Conservation (phyloP, 345 rosid genomes). For the Salix suchowensis region DNA sequence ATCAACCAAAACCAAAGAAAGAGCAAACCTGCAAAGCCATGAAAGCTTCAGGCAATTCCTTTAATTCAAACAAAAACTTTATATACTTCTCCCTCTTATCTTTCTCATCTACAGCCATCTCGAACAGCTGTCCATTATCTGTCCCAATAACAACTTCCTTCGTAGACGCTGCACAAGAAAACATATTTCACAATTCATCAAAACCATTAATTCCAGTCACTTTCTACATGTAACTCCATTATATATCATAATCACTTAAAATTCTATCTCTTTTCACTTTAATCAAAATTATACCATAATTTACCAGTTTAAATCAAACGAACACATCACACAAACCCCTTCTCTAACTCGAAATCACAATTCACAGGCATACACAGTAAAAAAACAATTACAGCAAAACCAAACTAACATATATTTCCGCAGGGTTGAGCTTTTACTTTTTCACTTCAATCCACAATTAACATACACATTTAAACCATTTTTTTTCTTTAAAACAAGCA, state of each 20-base stretch:
- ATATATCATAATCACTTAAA: no score
- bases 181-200: not conserved
- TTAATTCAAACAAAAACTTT: constrained; percentile 66
- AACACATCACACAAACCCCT: no score
- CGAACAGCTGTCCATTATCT: constrained; percentile 85
- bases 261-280: no score
- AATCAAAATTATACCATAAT: no score
- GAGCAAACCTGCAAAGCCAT: constrained; percentile 80
- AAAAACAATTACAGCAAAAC: constrained; percentile 8
- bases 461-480: not conserved
- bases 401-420: no score
- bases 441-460: not conserved
- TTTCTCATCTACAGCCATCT: constrained; percentile 92
- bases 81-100: constrained; percentile 92
- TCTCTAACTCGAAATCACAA: not conserved
- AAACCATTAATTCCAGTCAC: no score
- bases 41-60: constrained; percentile 89
- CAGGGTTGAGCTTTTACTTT: no score
- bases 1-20: not conserved
- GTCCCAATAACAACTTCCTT: constrained; percentile 90
- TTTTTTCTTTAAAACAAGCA: not conserved
- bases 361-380: not conserved
- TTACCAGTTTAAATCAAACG: not conserved
- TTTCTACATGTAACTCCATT: no score
- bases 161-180: constrained; percentile 59